Percentiles rank a stretch among this genome's conserved stretches.
These are phyloP conservation scores for Berberis thunbergii DNA, from an alignment of 164 flowering plant genomes.

Conservation along the genomic window DNA sequence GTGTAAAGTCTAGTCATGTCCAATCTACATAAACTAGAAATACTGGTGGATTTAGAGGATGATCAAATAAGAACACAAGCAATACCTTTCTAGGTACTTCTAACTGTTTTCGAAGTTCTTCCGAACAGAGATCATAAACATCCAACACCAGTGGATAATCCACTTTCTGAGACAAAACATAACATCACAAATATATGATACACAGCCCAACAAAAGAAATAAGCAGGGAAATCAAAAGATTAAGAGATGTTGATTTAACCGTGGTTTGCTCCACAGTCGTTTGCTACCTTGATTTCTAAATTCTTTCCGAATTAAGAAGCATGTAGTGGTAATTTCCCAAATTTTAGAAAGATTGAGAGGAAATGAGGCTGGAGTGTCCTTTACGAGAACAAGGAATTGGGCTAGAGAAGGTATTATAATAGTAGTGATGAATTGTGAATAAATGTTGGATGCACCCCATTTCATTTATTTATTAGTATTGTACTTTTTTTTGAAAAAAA, in stretches of 20 bases:
- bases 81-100: slow-evolving; percentile 83
- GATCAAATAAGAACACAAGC: background rate
- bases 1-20: background rate
- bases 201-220: background rate
- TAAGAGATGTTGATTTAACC: background rate
- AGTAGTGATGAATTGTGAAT: too few relatives aligned
- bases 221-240: background rate
- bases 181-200: background rate
- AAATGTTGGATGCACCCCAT: too few relatives aligned
- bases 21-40: background rate
- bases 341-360: too few relatives aligned
- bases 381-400: too few relatives aligned
- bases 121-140: slow-evolving; percentile 85
- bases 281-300: too few relatives aligned
- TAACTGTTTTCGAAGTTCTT: slow-evolving; percentile 63
- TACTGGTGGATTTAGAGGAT: background rate
- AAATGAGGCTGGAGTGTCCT: too few relatives aligned
- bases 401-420: too few relatives aligned
- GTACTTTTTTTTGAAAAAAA: too few relatives aligned
- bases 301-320: too few relatives aligned
- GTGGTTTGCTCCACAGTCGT: too few relatives aligned
- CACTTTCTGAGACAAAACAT: slow-evolving; percentile 57
- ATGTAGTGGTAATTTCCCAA: too few relatives aligned
- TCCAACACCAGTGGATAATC: slow-evolving; percentile 96
- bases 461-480: too few relatives aligned